Evolutionary conservation across 345 rosid genomes (phyloP), one percentile per base, ranked within the genome.

Genomic region (Salix brachista): DNA sequence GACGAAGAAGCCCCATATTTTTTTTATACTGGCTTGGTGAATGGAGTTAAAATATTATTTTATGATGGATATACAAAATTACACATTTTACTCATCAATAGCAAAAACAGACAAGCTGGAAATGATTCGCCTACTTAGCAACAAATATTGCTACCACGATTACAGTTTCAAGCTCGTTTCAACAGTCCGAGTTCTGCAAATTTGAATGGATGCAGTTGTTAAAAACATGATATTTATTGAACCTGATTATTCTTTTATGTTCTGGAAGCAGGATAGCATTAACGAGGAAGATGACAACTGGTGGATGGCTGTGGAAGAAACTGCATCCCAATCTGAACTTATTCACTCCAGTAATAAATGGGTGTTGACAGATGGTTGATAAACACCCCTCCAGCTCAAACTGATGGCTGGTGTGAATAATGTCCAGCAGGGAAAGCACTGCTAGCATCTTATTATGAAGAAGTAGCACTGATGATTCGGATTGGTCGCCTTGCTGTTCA

Each of bases 281-380:
- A 74, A 67, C 34, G 88, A 78, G 30, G 94, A 94, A 75, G 97
- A 90, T 72, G 93, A 89, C 25, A 79, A 81, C 28, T 91, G 96
- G 96, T 89, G 97, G 97, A 69, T 79, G 78, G 91, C 91, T 69
- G 90, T 82, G 28, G 97, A 90, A 81, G 83, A 71, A 76, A 83
- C 71, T 17, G 81, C 84, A 30, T 79, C 82, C 21, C 86, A 79
- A 61, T 82, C 82, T 23, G 85, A 86, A 80, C 41, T 76, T 34
- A 69, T 18, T 71, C 73, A 69, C 81, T 30, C 36, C 48, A 65
- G 41, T 69, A 69, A 70, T 73, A 70, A 54, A 41, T 69, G 56
- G 23, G 5, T 69, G 37, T n/a, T 42, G 62, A 52, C 16, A 12
- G 34, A 65, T 9, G 48, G 11, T 73, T 26, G n/a, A 44, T 14